Evolutionary conservation across 2,329 filamentous ascomycete genomes (phyloP), one percentile per base, ranked within the genome.

Genomic region (Fusarium hostae): DNA sequence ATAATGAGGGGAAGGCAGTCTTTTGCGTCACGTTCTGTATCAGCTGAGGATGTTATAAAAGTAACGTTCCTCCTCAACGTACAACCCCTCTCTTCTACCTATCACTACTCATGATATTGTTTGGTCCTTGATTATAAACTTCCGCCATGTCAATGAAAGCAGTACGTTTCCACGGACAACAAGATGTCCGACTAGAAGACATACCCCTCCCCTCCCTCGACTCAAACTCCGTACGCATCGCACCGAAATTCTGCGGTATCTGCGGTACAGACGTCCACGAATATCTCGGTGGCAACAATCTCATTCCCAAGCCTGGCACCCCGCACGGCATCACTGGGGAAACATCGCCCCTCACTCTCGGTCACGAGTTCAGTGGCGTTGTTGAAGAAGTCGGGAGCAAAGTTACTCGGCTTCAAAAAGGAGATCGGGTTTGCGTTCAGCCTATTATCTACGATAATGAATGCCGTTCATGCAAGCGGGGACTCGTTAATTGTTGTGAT

Each of bases 221-320:
- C 1, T 12, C 48, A 30, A 56, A 43, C 6, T 62, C 63, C 0
- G 63, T 68, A 13, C 63, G 65, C 6, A 63, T 68, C 1, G 4
- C 57, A 0, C 65, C 65, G 2, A 68, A 68, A 0, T 68, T 50
- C 9, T 68, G 65, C 20, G 65, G 65, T 0, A 68, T 68, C 9
- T 68, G 65, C 2, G 65, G 65, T 35, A 68, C 65, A 8, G 65
- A 68, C 1, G 65, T 68, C 3, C 65, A 68, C 10, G 65, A 68
- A 8, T 68, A 56, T 22, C 65, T 68, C 3, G 65, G 65, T 18
- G 65, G 65, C 12, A 67, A 68, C 8, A 68, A 68, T 1, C 56
- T 68, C 22, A 68, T 68, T 20, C 65, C 65, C 18, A 68, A 68
- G 3, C 65, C 65, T 13, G 63, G 63, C n/a, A 4, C 56, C n/a